These are phyloP conservation scores for Rosellinia necatrix DNA, from an alignment of 2,329 filamentous ascomycete genomes.

Conservation along the genomic window DNA sequence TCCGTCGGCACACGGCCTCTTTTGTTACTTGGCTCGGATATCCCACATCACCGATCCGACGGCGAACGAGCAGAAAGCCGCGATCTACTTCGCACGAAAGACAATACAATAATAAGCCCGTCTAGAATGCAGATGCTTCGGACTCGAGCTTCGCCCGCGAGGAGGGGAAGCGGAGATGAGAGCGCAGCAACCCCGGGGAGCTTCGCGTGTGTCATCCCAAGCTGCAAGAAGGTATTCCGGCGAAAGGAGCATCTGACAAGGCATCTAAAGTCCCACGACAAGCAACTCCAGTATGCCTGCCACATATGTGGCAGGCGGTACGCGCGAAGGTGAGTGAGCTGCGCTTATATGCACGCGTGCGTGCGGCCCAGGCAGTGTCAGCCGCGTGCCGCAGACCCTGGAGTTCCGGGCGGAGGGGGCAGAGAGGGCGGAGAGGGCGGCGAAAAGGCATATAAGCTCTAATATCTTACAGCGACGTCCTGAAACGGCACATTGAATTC, in stretches of 20 bases:
- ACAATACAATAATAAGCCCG: constrained; percentile 18
- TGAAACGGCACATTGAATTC: constrained; percentile 35
- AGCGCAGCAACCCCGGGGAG: constrained; percentile 19
- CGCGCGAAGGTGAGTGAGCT: constrained; percentile 32
- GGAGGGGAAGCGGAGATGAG: constrained; percentile 7
- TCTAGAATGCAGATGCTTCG: neutral
- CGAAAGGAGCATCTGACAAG: constrained; percentile 37
- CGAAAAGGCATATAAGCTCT: constrained; percentile 1
- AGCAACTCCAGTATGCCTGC: constrained; percentile 33
- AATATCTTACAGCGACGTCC: constrained; percentile 30
- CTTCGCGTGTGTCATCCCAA: constrained; percentile 31
- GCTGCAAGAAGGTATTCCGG: constrained; percentile 33
- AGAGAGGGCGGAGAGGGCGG: neutral
- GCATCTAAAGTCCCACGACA: constrained; percentile 34
- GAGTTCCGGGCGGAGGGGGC: too few species aligned
- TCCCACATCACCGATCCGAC: constrained; percentile 20
- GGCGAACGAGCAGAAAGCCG: neutral
- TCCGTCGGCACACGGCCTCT: neutral
- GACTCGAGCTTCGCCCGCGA: neutral
- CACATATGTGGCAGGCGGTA: constrained; percentile 35
- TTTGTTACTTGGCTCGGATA: too few species aligned
- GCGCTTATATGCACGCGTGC: too few species aligned
- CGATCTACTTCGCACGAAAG: neutral
- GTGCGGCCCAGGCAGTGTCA: too few species aligned
- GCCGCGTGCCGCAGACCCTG: too few species aligned